Evolutionary conservation across 768 basidiomycete species (phyloP).

Genomic region (Suillus brevipes): DNA sequence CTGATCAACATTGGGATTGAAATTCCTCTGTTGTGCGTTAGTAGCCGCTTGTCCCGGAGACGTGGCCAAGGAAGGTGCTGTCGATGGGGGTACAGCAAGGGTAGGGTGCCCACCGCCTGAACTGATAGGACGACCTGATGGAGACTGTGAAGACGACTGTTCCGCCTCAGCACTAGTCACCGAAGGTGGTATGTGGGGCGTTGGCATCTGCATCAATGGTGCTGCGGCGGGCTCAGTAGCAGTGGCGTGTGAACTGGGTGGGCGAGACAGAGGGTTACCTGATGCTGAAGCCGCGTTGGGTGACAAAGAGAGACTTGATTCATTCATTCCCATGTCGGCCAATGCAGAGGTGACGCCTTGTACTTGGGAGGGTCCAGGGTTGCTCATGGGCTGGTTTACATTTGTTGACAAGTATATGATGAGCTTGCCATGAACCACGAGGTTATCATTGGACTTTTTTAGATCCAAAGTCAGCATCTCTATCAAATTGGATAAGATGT

Average conservation of each 20-base stretch:
- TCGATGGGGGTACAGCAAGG: slow-evolving; percentile 20
- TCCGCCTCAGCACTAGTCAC: slow-evolving; percentile 30
- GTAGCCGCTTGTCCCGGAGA: slow-evolving; percentile 42
- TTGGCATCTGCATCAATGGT: slow-evolving; percentile 43
- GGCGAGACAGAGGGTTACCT: slow-evolving; percentile 54
- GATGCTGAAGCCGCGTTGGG: slow-evolving; percentile 37
- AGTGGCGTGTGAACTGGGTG: slow-evolving; percentile 67
- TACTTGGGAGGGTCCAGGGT: slow-evolving; percentile 77
- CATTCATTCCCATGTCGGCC: slow-evolving; percentile 59
- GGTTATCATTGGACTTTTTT: slow-evolving; percentile 98
- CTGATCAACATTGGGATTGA: slow-evolving; percentile 95
- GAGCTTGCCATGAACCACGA: slow-evolving; percentile 96
- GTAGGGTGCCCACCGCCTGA: slow-evolving; percentile 28
- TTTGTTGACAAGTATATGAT: slow-evolving; percentile 97
- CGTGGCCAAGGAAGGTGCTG: slow-evolving; percentile 27
- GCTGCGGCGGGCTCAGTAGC: slow-evolving; percentile 42
- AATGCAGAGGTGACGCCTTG: slow-evolving; percentile 59
- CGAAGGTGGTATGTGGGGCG: slow-evolving; percentile 31
- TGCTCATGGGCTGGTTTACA: slow-evolving; percentile 77
- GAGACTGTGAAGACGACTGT: slow-evolving; percentile 25
- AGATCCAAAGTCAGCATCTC: slow-evolving; percentile 97
- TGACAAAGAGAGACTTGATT: slow-evolving; percentile 60
- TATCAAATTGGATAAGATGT: slow-evolving; percentile 27
- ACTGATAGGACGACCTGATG: slow-evolving; percentile 38
- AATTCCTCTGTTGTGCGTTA: slow-evolving; percentile 68